These are phyloP conservation scores for Apostasia ramifera DNA, from an alignment of 106 monocot genomes.

Conservation along the genomic window DNA sequence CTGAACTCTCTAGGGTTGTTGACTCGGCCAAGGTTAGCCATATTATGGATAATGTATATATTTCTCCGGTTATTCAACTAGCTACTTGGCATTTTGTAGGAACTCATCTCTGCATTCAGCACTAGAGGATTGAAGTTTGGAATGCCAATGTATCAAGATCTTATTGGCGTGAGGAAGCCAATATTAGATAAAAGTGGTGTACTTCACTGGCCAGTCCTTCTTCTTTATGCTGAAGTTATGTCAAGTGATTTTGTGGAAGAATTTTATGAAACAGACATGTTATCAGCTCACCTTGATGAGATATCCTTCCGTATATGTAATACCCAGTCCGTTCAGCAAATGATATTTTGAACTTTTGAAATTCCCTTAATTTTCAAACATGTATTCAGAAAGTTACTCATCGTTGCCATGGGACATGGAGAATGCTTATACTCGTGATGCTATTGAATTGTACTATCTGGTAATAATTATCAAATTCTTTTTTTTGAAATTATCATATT, in stretches of 20 bases:
- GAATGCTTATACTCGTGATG: conserved; percentile 48
- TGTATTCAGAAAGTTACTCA: conserved; percentile 69
- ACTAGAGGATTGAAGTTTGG: conserved; percentile 79
- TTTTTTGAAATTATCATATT: not conserved
- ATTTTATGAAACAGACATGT: conserved; percentile 72
- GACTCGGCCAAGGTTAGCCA: conserved; percentile 65
- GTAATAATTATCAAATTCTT: conserved; percentile 28
- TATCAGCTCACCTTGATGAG: conserved; percentile 71
- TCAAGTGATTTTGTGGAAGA: conserved; percentile 97
- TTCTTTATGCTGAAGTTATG: conserved; percentile 96
- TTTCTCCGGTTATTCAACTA: not conserved
- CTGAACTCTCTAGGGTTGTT: conserved; percentile 44
- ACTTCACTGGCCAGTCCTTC: conserved; percentile 95
- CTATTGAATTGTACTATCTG: conserved; percentile 92
- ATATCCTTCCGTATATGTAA: conserved; percentile 63
- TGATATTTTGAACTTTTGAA: not conserved
- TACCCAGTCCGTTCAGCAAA: not conserved
- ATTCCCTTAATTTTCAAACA: conserved; percentile 66
- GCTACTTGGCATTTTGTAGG: conserved; percentile 25
- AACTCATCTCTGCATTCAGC: conserved; percentile 50
- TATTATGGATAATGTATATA: not conserved
- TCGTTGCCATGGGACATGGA: conserved; percentile 74
- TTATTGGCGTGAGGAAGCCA: conserved; percentile 70
- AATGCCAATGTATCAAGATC: conserved; percentile 71
- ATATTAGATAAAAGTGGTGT: conserved; percentile 46